Evolutionary conservation across 805 yeast species (phyloP).

Genomic region (Sungouiozyma intestinalis): DNA sequence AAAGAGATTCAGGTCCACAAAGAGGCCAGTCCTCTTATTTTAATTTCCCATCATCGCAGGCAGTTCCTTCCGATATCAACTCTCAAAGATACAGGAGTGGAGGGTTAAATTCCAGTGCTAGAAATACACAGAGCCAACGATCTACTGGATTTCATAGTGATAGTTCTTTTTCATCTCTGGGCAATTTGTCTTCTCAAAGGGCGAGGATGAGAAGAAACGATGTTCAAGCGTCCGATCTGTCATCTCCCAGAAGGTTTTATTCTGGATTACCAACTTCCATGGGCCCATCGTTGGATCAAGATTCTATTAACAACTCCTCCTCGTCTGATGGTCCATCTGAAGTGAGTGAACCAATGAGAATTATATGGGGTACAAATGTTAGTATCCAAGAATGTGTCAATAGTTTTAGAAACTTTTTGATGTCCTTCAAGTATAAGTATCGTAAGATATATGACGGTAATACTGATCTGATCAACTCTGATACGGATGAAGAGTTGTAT

Average conservation of each 20-base stretch:
- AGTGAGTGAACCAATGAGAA: constrained; percentile 68
- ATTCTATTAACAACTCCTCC: constrained; percentile 11
- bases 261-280: constrained; percentile 15
- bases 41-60: constrained; percentile 29
- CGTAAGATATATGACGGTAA: constrained; percentile 40
- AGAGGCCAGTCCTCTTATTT: constrained; percentile 36
- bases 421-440: constrained; percentile 71
- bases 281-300: background rate
- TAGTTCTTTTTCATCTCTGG: constrained; percentile 32
- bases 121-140: constrained; percentile 24
- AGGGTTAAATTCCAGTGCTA: constrained; percentile 6
- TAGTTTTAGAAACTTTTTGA: constrained; percentile 69
- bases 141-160: constrained; percentile 21
- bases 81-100: constrained; percentile 12
- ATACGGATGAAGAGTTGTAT: constrained; percentile 60
- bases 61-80: background rate
- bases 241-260: constrained; percentile 57
- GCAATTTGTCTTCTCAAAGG: constrained; percentile 33
- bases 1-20: constrained; percentile 14
- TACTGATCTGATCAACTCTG: constrained; percentile 29
- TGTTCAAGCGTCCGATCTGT: constrained; percentile 58
- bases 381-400: constrained; percentile 80
- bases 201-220: constrained; percentile 65
- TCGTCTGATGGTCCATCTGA: constrained; percentile 26
- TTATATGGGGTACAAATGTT: constrained; percentile 98